Conservation (phyloP, 148 eudicot genomes). For the Oxyria digyna region DNA sequence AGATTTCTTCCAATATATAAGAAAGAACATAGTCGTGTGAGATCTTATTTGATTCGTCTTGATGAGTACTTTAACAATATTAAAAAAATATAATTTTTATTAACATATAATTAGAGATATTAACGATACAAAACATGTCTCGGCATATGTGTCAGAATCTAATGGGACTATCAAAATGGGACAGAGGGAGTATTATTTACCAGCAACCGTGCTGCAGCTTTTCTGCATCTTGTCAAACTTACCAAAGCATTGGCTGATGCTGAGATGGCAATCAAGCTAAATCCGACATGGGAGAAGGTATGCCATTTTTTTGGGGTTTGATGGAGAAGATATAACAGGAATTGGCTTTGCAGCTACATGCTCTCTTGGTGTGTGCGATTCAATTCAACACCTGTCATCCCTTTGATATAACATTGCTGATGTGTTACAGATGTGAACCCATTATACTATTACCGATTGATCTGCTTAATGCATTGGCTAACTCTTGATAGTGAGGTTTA, state of each 20-base stretch:
- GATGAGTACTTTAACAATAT: no score
- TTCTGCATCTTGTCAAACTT: slow-evolving; percentile 79
- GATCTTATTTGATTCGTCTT: no score
- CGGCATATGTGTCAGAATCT: no score
- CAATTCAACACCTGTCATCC: no score
- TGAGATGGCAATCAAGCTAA: slow-evolving; percentile 68
- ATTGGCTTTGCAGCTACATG: slow-evolving; percentile 99
- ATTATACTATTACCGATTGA: neutral
- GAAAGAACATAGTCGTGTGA: no score
- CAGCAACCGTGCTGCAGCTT: slow-evolving; percentile 99
- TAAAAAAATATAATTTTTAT: no score
- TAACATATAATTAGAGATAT: no score
- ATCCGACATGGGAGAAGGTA: slow-evolving; percentile 97
- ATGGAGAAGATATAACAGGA: slow-evolving; percentile 62
- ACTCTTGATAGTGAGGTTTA: neutral
- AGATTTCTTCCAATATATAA: no score
- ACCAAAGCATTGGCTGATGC: slow-evolving; percentile 94
- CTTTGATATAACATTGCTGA: neutral
- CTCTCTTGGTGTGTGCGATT: slow-evolving; percentile 67
- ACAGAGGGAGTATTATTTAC: slow-evolving; percentile 12
- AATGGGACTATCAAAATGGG: no score
- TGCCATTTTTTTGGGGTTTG: slow-evolving; percentile 14
- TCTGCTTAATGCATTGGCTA: slow-evolving; percentile 3
- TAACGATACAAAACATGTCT: no score
- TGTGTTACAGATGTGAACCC: neutral